Conservation (phyloP, 163 green algal genomes). For the Trebouxia gelatinosa region DNA sequence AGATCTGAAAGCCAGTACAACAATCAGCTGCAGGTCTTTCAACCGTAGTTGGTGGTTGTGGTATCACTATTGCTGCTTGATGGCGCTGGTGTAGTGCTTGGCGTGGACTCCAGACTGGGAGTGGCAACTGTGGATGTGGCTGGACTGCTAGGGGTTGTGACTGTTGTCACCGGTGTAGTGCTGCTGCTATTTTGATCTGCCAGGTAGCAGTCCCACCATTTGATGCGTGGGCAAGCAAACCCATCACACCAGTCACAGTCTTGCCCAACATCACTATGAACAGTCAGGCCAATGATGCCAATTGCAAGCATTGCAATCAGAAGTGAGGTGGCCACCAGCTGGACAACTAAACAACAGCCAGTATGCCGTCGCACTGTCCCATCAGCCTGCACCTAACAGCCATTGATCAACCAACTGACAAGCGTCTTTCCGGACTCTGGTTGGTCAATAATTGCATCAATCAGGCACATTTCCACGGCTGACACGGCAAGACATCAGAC, state of each 20-base stretch:
- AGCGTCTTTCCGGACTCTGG: not conserved
- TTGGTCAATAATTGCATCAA: not conserved
- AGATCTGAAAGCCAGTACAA: too few species aligned
- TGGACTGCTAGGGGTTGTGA: slow-evolving; percentile 10
- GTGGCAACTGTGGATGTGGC: too few species aligned
- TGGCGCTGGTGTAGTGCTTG: not conserved
- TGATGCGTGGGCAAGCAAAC: slow-evolving; percentile 23
- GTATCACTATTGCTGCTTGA: not conserved
- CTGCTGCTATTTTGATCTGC: not conserved
- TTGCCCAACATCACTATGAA: not conserved
- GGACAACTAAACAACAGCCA: not conserved
- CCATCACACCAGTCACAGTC: slow-evolving; percentile 19
- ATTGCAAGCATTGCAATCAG: slow-evolving; percentile 21
- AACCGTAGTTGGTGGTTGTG: not conserved
- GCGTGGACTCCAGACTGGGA: too few species aligned
- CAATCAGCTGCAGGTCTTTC: too few species aligned
- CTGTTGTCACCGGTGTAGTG: not conserved
- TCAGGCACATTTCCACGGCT: too few species aligned
- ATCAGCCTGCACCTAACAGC: not conserved
- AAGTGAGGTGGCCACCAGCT: not conserved
- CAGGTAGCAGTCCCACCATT: slow-evolving; percentile 11
- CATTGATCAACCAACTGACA: not conserved
- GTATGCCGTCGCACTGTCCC: not conserved
- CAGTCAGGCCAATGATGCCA: not conserved
- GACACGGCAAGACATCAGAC: too few species aligned